Evolutionary conservation across 495 filamentous ascomycete species (phyloP), one percentile per base, ranked within the genome.

Genomic region (Penicillium desertorum): DNA sequence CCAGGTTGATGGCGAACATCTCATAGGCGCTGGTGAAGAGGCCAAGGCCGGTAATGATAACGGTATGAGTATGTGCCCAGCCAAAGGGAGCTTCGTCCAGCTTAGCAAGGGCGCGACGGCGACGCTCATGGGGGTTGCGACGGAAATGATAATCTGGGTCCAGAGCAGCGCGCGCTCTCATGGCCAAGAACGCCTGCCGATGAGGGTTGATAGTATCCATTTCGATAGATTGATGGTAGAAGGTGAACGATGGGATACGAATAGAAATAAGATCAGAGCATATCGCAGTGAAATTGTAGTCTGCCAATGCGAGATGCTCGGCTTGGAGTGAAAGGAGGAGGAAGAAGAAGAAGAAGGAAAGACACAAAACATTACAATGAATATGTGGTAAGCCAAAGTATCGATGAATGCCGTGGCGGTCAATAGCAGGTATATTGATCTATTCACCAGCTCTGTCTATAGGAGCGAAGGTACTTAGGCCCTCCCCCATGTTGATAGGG

Each of bases 1-100:
- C 58, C 36, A 90, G 76, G 60, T 88, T 88, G 69, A 93, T 88
- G 45, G 89, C 87, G 67, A 94, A 96, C 74, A 91, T 87, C 60
- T 86, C 83, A 69, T 88, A 88, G 12, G 86, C 85, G 67, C 91
- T 89, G 30, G 88, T 89, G 73, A 93, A 92, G 81, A 93, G 92
- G 57, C 89, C 89, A 47, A 89, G 83, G 63, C 89, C 90, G n/a
- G 89, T 88, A 8, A 94, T 88, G 27, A 90, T 74, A 23, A 88
- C 76, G 43, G 88, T 88, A 30, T 88, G 84, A 11, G 87, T 81
- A 69, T 92, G 89, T 67, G 88, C 87, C 84, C 88, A 89, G 60
- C 89, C 86, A 58, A 92, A 91, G 6, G 83, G 83, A 29, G 88
- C 88, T 63, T 88, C 87, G 70, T 93, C 89, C 55, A 93, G 90